Conservation (phyloP, 495 filamentous ascomycete species). For the Aspergillus indologenus region DNA sequence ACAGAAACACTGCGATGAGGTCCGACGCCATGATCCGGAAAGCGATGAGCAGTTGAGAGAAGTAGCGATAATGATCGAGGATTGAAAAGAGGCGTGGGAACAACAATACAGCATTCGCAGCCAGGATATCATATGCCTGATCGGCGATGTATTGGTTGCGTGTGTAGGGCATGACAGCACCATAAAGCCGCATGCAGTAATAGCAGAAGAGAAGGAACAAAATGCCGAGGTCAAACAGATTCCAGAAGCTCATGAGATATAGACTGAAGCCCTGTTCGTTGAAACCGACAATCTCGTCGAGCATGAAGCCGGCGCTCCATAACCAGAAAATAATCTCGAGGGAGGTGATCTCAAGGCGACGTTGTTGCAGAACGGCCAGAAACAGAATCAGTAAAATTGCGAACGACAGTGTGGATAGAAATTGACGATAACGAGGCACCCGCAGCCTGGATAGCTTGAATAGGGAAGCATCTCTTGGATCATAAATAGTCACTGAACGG, state of each 20-base stretch:
- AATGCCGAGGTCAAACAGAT: constrained; percentile 87
- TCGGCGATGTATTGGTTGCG: constrained; percentile 61
- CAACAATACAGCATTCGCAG: constrained; percentile 81
- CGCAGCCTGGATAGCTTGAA: constrained; percentile 88
- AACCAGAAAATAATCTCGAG: constrained; percentile 91
- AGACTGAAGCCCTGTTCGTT: constrained; percentile 91
- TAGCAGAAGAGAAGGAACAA: constrained; percentile 81
- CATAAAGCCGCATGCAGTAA: constrained; percentile 83
- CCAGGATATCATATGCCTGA: constrained; percentile 87
- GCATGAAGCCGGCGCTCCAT: constrained; percentile 95
- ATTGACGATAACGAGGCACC: constrained; percentile 85
- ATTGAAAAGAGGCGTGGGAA: constrained; percentile 89
- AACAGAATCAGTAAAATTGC: constrained; percentile 80
- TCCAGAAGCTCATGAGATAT: constrained; percentile 97
- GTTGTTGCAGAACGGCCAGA: constrained; percentile 65
- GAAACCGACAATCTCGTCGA: constrained; percentile 91
- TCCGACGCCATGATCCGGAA: constrained; percentile 91
- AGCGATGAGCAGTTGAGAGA: constrained; percentile 88
- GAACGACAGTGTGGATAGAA: constrained; percentile 81
- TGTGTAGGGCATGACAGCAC: constrained; percentile 71
- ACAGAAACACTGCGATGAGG: constrained; percentile 73
- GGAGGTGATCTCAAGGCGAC: constrained; percentile 71
- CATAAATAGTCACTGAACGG: constrained; percentile 81
- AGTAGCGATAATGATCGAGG: constrained; percentile 90
- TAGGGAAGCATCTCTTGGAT: constrained; percentile 80